phyloP scores from a whole-genome alignment of 1,139 yeast genomes.

The Pichia sp. region DNA sequence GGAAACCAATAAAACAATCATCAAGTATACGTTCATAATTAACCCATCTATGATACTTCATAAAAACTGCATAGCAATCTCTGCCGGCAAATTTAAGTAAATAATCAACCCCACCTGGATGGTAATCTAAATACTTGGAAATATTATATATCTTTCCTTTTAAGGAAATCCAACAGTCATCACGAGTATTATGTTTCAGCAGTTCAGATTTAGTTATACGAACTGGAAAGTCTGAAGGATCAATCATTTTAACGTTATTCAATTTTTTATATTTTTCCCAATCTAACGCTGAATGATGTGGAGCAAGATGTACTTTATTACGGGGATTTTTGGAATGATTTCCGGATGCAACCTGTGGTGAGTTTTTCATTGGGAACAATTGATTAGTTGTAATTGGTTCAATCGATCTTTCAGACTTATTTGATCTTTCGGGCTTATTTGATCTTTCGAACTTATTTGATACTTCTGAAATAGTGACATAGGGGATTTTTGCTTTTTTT shows the following conservation, averaged over 20 bases:
- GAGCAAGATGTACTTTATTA: slow-evolving; percentile 54
- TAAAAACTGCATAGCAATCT: slow-evolving; percentile 77
- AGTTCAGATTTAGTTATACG: slow-evolving; percentile 57
- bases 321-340: neutral
- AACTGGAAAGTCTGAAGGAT: slow-evolving; percentile 35
- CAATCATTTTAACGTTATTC: slow-evolving; percentile 30
- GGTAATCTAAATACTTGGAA: slow-evolving; percentile 74
- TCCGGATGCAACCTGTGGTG: slow-evolving; percentile 6
- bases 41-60: slow-evolving; percentile 84
- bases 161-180: slow-evolving; percentile 83
- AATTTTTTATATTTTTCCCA: slow-evolving; percentile 61
- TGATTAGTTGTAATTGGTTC: too few species aligned
- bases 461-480: neutral
- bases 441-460: neutral
- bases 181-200: slow-evolving; percentile 45
- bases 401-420: too few species aligned
- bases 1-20: slow-evolving; percentile 68
- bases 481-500: neutral
- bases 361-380: slow-evolving; percentile 8
- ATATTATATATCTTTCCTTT: slow-evolving; percentile 80
- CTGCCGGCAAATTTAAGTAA: slow-evolving; percentile 75
- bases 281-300: slow-evolving; percentile 82
- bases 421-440: neutral
- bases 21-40: slow-evolving; percentile 77
- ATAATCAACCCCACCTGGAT: slow-evolving; percentile 88